Conservation (phyloP, 495 filamentous ascomycete genomes). For the Penicillium cinerascens region DNA sequence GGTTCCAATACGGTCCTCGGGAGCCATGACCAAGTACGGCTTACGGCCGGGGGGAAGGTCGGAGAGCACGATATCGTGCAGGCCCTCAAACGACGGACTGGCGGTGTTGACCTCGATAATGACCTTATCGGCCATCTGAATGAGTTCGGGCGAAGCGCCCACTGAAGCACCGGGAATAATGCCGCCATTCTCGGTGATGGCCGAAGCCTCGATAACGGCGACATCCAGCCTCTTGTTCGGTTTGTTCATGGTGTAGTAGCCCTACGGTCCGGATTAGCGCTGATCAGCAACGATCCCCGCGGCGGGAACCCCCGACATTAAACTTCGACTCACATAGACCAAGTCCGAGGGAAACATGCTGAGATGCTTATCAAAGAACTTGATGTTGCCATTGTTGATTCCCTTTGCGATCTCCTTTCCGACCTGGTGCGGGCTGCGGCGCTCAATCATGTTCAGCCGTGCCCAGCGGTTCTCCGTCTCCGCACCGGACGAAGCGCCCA, state of each 20-base stretch:
- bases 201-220: slow-evolving; percentile 80
- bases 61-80: slow-evolving; percentile 88
- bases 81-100: slow-evolving; percentile 78
- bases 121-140: slow-evolving; percentile 89
- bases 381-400: slow-evolving; percentile 83
- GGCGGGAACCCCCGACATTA: neutral
- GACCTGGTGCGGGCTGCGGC: slow-evolving; percentile 82
- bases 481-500: slow-evolving; percentile 82
- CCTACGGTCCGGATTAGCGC: slow-evolving; percentile 37
- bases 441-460: slow-evolving; percentile 79
- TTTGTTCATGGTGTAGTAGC: slow-evolving; percentile 78
- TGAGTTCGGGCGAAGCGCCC: slow-evolving; percentile 78
- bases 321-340: slow-evolving; percentile 59
- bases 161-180: slow-evolving; percentile 88
- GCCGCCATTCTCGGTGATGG: slow-evolving; percentile 88
- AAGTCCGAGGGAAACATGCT: slow-evolving; percentile 91
- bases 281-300: slow-evolving; percentile 3
- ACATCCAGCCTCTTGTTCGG: slow-evolving; percentile 73
- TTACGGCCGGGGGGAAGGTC: slow-evolving; percentile 77
- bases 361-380: slow-evolving; percentile 90
- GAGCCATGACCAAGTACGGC: slow-evolving; percentile 80
- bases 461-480: slow-evolving; percentile 95
- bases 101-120: slow-evolving; percentile 93
- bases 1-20: slow-evolving; percentile 78
- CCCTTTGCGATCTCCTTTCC: slow-evolving; percentile 89